Percentiles rank a stretch among this genome's conserved stretches.
Evolutionary conservation across 306 rosid species (phyloP).

Genomic region (Quercus cerris): DNA sequence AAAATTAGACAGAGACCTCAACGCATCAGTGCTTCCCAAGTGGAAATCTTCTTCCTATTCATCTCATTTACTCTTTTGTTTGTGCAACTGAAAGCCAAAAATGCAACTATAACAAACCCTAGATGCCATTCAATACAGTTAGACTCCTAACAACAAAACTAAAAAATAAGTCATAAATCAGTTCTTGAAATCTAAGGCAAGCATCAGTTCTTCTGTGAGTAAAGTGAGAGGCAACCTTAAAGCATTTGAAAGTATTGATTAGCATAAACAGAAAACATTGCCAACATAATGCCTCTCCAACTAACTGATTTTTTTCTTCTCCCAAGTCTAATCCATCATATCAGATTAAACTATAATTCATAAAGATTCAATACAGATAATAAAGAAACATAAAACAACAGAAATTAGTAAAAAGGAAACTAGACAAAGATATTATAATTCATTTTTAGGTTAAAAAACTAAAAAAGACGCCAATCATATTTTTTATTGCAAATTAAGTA

Average conservation of each 20-base stretch:
- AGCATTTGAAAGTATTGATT: not conserved
- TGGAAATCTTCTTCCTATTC: not conserved
- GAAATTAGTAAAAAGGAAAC: not conserved
- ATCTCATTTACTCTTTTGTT: not conserved
- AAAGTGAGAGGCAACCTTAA: not conserved
- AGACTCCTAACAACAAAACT: not conserved
- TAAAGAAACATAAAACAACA: slow-evolving; percentile 18
- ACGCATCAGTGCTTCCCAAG: slow-evolving; percentile 15
- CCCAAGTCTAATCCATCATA: slow-evolving; percentile 41
- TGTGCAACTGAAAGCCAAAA: not conserved
- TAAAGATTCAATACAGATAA: slow-evolving; percentile 12
- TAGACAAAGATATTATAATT: slow-evolving; percentile 15
- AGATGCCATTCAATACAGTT: slow-evolving; percentile 11
- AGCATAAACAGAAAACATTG: not conserved
- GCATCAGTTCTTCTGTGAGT: not conserved
- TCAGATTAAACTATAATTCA: slow-evolving; percentile 24
- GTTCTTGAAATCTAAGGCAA: not conserved
- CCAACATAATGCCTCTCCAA: not conserved
- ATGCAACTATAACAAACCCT: slow-evolving; percentile 27
- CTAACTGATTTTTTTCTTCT: slow-evolving; percentile 15
- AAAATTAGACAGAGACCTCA: not conserved
- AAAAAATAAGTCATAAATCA: not conserved
- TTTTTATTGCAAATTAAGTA: slow-evolving; percentile 35
- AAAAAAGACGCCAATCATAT: slow-evolving; percentile 21
- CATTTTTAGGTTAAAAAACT: slow-evolving; percentile 21